Evolutionary conservation across 768 basidiomycete species (phyloP).

Genomic region (Porpolomopsis calyptriformis): DNA sequence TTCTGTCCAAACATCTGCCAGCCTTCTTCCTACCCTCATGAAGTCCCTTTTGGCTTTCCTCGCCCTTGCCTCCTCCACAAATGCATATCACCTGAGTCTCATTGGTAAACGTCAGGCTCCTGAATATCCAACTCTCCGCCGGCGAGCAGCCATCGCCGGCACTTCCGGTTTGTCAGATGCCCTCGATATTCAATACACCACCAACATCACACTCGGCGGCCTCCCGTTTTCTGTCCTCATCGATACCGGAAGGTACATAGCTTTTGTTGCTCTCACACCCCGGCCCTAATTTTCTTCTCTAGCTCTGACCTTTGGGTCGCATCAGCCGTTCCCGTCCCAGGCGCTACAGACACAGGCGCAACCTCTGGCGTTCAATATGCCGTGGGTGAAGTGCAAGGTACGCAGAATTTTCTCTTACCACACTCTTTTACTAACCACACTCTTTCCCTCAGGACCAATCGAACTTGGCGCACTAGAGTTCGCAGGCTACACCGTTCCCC

Average conservation of each 20-base stretch:
- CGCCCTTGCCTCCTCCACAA: not conserved
- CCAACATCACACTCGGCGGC: conserved; percentile 16
- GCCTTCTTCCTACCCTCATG: not conserved
- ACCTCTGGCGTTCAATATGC: conserved; percentile 13
- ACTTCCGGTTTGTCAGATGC: not conserved
- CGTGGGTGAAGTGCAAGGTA: conserved; percentile 13
- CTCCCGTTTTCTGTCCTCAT: conserved; percentile 11
- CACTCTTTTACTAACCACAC: not conserved
- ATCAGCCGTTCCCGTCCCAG: conserved; percentile 9
- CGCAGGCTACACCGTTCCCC: conserved; percentile 11
- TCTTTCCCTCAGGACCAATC: conserved; percentile 10
- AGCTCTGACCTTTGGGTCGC: conserved; percentile 19
- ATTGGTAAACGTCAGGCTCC: not conserved
- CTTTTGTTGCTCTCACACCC: not conserved
- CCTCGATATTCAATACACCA: conserved; percentile 9
- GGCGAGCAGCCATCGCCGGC: not conserved
- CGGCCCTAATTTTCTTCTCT: not conserved
- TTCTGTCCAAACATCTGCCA: not conserved
- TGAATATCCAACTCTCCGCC: not conserved
- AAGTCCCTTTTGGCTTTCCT: not conserved
- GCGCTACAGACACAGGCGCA: conserved; percentile 10
- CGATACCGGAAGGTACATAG: conserved; percentile 16
- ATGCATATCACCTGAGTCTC: not conserved
- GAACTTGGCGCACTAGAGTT: conserved; percentile 11
- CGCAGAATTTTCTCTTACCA: not conserved